Evolutionary conservation across 202 grass and related monocot species (phyloP).

Genomic region (Bolboschoenoplectus hybrid): DNA sequence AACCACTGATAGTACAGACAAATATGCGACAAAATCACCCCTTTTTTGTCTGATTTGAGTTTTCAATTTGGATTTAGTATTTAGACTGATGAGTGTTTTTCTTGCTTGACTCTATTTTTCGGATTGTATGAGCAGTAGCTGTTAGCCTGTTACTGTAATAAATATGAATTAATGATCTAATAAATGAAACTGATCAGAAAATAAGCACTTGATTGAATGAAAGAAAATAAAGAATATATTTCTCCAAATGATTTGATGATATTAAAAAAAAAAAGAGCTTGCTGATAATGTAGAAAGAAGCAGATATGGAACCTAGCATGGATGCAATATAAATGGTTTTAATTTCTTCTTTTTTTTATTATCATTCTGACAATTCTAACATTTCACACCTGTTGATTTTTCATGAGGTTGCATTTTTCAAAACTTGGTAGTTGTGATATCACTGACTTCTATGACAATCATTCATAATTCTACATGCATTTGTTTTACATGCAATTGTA

Average conservation of each 20-base stretch:
- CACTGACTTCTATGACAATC: background rate
- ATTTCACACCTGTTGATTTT: background rate
- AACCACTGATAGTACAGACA: background rate
- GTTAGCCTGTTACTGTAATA: background rate
- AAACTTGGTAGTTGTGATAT: background rate
- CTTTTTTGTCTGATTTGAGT: background rate
- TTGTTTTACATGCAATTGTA: background rate
- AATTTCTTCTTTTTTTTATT: background rate
- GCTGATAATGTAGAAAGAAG: background rate
- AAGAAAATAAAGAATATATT: background rate
- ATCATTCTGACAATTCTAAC: background rate
- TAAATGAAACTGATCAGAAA: background rate
- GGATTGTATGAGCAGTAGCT: background rate
- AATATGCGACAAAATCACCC: background rate
- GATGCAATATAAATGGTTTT: slow-evolving; percentile 18
- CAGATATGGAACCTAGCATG: background rate
- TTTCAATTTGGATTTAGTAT: background rate
- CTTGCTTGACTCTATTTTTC: background rate
- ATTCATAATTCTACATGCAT: background rate
- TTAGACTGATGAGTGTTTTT: background rate
- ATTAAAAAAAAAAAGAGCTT: background rate
- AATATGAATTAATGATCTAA: background rate
- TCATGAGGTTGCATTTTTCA: background rate
- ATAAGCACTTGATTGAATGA: background rate
- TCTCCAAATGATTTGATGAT: background rate